Evolutionary conservation across 257 asterid species (phyloP).

Genomic region (Gynochthodes officinalis): DNA sequence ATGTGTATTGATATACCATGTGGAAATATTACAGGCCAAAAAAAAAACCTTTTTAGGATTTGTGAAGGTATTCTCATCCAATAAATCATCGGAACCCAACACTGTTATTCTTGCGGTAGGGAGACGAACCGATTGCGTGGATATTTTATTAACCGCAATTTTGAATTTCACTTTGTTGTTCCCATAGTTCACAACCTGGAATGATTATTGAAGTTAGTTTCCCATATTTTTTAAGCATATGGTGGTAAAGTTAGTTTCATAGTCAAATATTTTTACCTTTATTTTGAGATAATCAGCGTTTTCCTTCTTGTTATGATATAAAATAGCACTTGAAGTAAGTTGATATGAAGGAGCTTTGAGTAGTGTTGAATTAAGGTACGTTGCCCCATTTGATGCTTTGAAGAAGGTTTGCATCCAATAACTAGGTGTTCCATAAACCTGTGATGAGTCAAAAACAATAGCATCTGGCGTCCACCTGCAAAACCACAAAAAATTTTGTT

Average conservation of each 20-base stretch:
- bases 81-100: constrained; percentile 43
- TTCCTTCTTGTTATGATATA: constrained; percentile 45
- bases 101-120: constrained; percentile 42
- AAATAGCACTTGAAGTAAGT: constrained; percentile 68
- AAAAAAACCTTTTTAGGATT: constrained; percentile 66
- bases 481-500: not conserved
- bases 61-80: constrained; percentile 72
- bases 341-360: constrained; percentile 38
- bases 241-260: too few species aligned
- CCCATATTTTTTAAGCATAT: too few species aligned
- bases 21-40: too few species aligned
- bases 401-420: constrained; percentile 98
- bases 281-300: constrained; percentile 39
- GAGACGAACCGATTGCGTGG: constrained; percentile 27
- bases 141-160: constrained; percentile 41
- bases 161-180: constrained; percentile 41
- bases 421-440: constrained; percentile 77
- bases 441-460: constrained; percentile 73
- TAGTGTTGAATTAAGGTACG: constrained; percentile 58
- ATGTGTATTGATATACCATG: too few species aligned
- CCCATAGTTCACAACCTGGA: constrained; percentile 71
- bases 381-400: constrained; percentile 80
- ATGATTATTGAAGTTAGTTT: too few species aligned
- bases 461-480: constrained; percentile 91
- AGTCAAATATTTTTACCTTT: too few species aligned